Base-by-base conservation (phyloP, 2,329 filamentous ascomycete species). In the Penicillium sp. region DNA sequence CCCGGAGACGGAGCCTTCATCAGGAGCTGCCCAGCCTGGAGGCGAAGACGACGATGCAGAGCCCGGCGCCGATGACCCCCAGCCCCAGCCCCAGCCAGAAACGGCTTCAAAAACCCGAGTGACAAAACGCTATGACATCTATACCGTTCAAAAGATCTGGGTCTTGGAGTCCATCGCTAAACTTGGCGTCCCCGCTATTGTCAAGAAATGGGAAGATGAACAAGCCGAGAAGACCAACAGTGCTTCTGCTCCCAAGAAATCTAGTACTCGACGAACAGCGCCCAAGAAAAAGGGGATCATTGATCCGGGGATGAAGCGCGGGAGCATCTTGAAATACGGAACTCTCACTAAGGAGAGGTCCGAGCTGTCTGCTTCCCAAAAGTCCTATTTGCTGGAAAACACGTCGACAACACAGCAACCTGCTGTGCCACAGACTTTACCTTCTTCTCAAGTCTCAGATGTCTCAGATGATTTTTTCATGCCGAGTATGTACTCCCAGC, bases 61-160 rank as follows among this genome's bases (percentile, higher is more conserved):
- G n/a, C 39, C 57, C 9, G 66, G 68, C 54, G 59, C 58, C 16
- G 71, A 69, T 24, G 49, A 59, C 6, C 58, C 56, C 7, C 66
- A 69, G 14, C 62, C 56, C 7, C 66, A 69, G 14, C 62, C 58
- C 7, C 66, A 69, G 14, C 62, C 60, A 7, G 62, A 70, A 6
- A 64, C 70, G 9, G 64, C 68, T 22, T 59, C 61, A 27, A 71
- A 72, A 55, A 62, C 64, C 58, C 64, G 71, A 10, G 61, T 66
- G n/a, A 66, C 72, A 16, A 75, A 74, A 33, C 73, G 77, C 0
- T 80, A 89, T 65, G 87, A 92, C 66, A 89, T 91, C 0, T 82
- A 81, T 9, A 81, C 86, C 31, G 78, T 86, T 1, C 85, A 90
- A 41, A 84, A 88, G 62, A 73, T 84, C 10, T 94, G 90, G 90